A percentile compares a stretch with the other conserved stretches of the same genome.
Conservation (phyloP, 1,139 yeast species). For the Suhomyces coccinellae region DNA sequence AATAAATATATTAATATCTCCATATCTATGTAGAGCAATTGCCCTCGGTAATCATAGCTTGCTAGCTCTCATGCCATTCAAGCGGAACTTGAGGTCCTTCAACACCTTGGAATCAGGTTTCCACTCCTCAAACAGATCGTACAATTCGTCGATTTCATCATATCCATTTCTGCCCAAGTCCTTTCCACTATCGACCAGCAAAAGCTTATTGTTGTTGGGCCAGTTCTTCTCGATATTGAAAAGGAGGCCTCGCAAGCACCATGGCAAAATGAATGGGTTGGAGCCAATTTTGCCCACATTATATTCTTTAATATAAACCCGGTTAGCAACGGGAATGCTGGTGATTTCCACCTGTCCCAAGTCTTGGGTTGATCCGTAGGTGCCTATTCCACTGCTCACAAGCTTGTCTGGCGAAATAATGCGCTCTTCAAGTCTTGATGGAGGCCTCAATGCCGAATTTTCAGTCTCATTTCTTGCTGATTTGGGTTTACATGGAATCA, state of each 20-base stretch:
- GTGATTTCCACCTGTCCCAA: constrained; percentile 13
- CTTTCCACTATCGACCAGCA: constrained; percentile 28
- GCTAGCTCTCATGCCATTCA: constrained; percentile 68
- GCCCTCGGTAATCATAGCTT: constrained; percentile 27
- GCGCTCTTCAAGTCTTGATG: neutral
- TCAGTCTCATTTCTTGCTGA: neutral
- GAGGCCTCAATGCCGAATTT: neutral
- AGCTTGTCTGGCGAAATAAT: constrained; percentile 10
- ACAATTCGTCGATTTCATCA: constrained; percentile 58
- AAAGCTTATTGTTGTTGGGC: constrained; percentile 36
- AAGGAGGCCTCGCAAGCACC: constrained; percentile 86
- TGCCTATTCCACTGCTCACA: constrained; percentile 26
- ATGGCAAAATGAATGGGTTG: constrained; percentile 85
- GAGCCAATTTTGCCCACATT: constrained; percentile 60
- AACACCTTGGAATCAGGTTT: constrained; percentile 77
- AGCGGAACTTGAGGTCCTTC: constrained; percentile 79
- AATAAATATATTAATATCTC: too few relatives aligned
- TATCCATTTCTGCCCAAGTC: constrained; percentile 39
- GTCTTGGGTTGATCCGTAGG: constrained; percentile 18
- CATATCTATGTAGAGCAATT: neutral
- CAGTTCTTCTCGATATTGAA: constrained; percentile 61
- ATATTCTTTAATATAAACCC: constrained; percentile 60
- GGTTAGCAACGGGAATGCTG: constrained; percentile 39
- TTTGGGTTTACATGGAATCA: constrained; percentile 27
- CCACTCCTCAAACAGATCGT: constrained; percentile 79